Evolutionary conservation across 352 stramenopile species (phyloP), one percentile per base, ranked within the genome.

Genomic region (Pseudoperonospora humuli): DNA sequence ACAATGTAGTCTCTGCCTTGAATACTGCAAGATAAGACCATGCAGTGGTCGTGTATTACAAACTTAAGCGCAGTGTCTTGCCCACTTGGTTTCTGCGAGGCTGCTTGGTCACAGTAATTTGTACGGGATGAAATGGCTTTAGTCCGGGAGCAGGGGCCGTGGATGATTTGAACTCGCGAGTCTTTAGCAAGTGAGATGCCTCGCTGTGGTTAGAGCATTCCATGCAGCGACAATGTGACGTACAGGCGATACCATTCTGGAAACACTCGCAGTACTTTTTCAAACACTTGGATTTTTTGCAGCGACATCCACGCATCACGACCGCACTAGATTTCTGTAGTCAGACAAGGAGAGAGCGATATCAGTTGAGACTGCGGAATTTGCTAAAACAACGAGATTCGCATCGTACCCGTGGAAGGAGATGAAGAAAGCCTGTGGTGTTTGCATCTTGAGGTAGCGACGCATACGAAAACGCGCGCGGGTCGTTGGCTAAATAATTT

Each of bases 241-340:
- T 92, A 57, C 96, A 97, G 67, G 59, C 76, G 38, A 86, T 85
- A 49, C 53, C 79, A 61, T 91, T 96, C 65, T 97, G 78, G 64
- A 97, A 99, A 67, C 96, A 99, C 62, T 98, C 93, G 69, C 95
- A 99, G 69, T 99, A 93, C 50, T 98, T 98, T 62, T 98, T 99
- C 17, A 98, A 66, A 77, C 95, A 99, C 49, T 86, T 87, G 43
- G 85, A 97, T 55, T 97, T 97, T 51, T 97, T 98, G 74, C 96
- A 99, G 51, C 88, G 88, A 54, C 96, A 98, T 9, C 92, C 87
- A 3, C 76, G 71, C 42, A 84, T 64, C 50, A 86, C 73, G 20
- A 86, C 70, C 15, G 76, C 70, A 37, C 62, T 88, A 28, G 73
- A 77, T 68, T 86, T 88, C 69, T 64, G 20, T 13, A 40, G 20